Conservation (phyloP, 73 alveolate genomes). For the Blepharisma stoltei region DNA sequence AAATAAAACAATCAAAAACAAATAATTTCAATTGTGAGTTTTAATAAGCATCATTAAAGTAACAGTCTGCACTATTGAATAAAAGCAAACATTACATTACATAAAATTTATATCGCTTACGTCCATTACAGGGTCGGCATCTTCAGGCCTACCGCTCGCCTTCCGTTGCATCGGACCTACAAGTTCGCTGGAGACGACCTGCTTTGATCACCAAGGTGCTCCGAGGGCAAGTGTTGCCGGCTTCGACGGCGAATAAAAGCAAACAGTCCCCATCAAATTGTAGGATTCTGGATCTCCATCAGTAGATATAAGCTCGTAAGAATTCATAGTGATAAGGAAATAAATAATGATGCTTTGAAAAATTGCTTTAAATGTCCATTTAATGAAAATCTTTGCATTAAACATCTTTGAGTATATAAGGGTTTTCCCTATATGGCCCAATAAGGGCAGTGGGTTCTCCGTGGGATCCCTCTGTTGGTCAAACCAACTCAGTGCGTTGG, state of each 20-base stretch:
- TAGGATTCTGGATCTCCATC: constrained; percentile 16
- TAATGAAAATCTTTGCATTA: constrained; percentile 26
- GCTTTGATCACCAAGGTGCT: too few species aligned
- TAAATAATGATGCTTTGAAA: constrained; percentile 5
- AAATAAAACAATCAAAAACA: background rate
- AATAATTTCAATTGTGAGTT: background rate
- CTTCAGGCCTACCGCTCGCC: too few species aligned
- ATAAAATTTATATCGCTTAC: too few species aligned
- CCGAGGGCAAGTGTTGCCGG: too few species aligned
- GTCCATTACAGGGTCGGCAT: too few species aligned
- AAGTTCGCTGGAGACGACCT: too few species aligned
- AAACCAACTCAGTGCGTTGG: too few species aligned
- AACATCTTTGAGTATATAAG: constrained; percentile 22
- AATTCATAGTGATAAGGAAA: background rate
- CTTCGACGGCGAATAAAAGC: background rate
- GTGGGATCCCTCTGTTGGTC: too few species aligned
- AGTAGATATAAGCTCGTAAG: background rate
- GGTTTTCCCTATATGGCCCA: too few species aligned
- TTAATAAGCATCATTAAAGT: background rate
- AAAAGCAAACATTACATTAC: too few species aligned
- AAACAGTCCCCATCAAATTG: background rate
- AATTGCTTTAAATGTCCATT: constrained; percentile 16
- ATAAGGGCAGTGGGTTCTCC: too few species aligned
- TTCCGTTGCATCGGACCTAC: too few species aligned
- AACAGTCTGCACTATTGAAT: background rate